These are phyloP conservation scores for Steccherinum ochraceum DNA, from an alignment of 768 basidiomycete species.

Conservation along the genomic window DNA sequence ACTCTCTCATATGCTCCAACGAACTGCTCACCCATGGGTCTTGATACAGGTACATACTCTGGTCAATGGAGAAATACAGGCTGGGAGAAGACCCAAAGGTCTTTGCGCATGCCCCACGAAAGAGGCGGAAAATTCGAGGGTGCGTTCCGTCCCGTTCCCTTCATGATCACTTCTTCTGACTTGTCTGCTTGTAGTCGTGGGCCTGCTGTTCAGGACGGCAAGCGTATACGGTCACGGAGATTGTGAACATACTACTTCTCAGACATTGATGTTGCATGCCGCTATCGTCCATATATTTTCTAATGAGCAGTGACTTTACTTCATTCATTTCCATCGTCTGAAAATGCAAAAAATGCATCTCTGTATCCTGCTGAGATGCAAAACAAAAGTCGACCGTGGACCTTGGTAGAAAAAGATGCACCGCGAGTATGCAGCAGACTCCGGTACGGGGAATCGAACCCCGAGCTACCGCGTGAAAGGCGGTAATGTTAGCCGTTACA, in stretches of 20 bases:
- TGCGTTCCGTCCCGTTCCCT: conserved; percentile 32
- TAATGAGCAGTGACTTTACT: no score
- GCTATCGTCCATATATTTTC: no score
- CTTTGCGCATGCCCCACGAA: conserved; percentile 58
- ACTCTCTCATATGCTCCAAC: background rate
- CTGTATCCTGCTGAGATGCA: no score
- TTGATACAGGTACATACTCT: conserved; percentile 63
- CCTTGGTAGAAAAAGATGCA: no score
- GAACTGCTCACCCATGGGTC: conserved; percentile 1
- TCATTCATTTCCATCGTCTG: no score
- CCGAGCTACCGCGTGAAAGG: conserved; percentile 32
- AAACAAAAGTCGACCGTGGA: no score
- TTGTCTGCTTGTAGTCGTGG: conserved; percentile 49
- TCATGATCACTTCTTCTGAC: conserved; percentile 1
- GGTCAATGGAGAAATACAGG: conserved; percentile 81
- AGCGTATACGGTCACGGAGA: conserved; percentile 63
- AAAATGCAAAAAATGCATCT: no score
- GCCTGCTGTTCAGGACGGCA: conserved; percentile 67
- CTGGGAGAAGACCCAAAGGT: conserved; percentile 44
- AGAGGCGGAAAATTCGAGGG: conserved; percentile 82
- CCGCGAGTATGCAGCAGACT: no score
- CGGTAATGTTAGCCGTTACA: conserved; percentile 34
- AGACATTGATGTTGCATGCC: no score
- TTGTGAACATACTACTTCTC: no score
- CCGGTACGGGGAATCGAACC: conserved; percentile 32